Percentiles rank a stretch among this genome's conserved stretches.
Conservation (phyloP, 192 early-diverging fungal genomes). For the Coemansia sp. region DNA sequence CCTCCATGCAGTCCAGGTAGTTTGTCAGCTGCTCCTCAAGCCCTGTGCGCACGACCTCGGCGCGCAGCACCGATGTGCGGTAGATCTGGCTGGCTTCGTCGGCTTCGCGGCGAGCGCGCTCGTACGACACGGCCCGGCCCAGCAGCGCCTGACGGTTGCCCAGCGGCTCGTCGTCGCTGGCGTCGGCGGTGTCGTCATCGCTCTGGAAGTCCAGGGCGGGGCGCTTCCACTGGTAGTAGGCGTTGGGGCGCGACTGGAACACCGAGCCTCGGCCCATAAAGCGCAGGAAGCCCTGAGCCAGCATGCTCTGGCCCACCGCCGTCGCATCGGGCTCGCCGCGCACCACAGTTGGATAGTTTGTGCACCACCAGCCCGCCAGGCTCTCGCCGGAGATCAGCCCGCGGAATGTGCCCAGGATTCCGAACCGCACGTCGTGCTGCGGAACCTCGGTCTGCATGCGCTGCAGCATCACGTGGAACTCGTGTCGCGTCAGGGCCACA, state of each 20-base stretch:
- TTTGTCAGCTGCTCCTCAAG: slow-evolving; percentile 67
- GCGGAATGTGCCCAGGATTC: slow-evolving; percentile 65
- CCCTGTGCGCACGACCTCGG: slow-evolving; percentile 65
- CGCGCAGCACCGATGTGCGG: slow-evolving; percentile 60
- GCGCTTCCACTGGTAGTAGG: slow-evolving; percentile 74
- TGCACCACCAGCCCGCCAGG: slow-evolving; percentile 71
- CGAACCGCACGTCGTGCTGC: slow-evolving; percentile 65
- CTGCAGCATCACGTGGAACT: slow-evolving; percentile 63
- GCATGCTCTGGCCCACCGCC: slow-evolving; percentile 69
- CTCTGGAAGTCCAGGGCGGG: slow-evolving; percentile 58
- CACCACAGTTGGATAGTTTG: slow-evolving; percentile 61
- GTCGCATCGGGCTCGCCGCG: slow-evolving; percentile 63
- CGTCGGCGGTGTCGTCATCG: slow-evolving; percentile 48
- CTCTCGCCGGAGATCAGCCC: slow-evolving; percentile 66
- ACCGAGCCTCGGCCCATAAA: slow-evolving; percentile 70
- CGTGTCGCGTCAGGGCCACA: slow-evolving; percentile 60
- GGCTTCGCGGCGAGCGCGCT: slow-evolving; percentile 61
- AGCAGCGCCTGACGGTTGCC: slow-evolving; percentile 30
- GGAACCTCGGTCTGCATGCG: slow-evolving; percentile 64
- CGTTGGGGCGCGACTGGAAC: slow-evolving; percentile 61
- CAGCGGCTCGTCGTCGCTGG: slow-evolving; percentile 54
- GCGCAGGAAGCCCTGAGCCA: slow-evolving; percentile 62
- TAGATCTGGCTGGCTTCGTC: slow-evolving; percentile 69
- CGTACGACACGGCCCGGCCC: slow-evolving; percentile 39
- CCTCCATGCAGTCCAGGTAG: slow-evolving; percentile 57